Evolutionary conservation across 805 yeast species (phyloP).

Genomic region (Zygotorulaspora danielsina): DNA sequence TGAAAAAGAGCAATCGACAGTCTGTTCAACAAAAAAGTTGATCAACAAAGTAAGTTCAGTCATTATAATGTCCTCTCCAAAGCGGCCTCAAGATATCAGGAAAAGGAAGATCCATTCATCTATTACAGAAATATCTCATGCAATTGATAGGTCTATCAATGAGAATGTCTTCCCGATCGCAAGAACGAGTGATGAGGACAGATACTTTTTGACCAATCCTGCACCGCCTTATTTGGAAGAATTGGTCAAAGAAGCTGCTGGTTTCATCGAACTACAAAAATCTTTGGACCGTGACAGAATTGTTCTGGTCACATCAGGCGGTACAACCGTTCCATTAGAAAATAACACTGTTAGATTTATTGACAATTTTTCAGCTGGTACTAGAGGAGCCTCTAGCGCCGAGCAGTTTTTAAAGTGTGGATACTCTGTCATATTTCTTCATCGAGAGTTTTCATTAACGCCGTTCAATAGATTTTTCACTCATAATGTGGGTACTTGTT

Average conservation of each 20-base stretch:
- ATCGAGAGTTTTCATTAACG: constrained; percentile 83
- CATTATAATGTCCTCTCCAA: neutral
- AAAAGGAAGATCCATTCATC: constrained; percentile 50
- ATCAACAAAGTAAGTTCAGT: neutral
- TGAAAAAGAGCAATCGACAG: too few species aligned
- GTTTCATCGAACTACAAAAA: constrained; percentile 58
- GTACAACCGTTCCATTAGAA: constrained; percentile 96
- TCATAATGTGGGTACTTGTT: constrained; percentile 71
- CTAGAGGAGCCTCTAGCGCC: constrained; percentile 94
- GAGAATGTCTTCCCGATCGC: constrained; percentile 69
- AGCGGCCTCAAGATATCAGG: constrained; percentile 2
- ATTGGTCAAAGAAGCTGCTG: constrained; percentile 50
- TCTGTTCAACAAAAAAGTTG: too few species aligned
- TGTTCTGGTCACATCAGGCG: constrained; percentile 90
- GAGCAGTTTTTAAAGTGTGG: constrained; percentile 82
- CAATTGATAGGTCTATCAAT: constrained; percentile 74
- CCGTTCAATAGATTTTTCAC: constrained; percentile 92
- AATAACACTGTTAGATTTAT: constrained; percentile 95
- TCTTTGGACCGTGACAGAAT: constrained; percentile 44
- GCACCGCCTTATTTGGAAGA: constrained; percentile 72
- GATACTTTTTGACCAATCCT: constrained; percentile 65
- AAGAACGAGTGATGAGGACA: constrained; percentile 60
- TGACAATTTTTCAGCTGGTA: constrained; percentile 96
- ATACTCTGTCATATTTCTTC: constrained; percentile 88
- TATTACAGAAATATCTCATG: constrained; percentile 62